Evolutionary conservation across 495 filamentous ascomycete species (phyloP).

Genomic region (Hyphodiscus hymeniophilus): DNA sequence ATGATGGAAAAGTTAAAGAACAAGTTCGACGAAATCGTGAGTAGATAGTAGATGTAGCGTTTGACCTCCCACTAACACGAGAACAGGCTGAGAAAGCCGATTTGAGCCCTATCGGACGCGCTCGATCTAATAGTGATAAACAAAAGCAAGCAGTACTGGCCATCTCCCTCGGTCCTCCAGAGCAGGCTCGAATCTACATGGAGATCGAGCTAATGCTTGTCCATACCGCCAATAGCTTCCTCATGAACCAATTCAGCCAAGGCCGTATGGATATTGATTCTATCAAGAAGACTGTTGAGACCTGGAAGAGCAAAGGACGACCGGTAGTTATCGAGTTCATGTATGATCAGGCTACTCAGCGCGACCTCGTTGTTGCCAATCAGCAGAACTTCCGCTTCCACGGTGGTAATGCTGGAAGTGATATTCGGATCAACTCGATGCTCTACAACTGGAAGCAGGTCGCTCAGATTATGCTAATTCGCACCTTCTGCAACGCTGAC

Average conservation of each 20-base stretch:
- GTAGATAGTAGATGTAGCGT: constrained; percentile 3
- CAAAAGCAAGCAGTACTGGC: constrained; percentile 22
- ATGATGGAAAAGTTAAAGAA: constrained; percentile 41
- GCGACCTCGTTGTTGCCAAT: constrained; percentile 42
- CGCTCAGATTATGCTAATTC: constrained; percentile 41
- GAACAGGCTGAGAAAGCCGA: constrained; percentile 19
- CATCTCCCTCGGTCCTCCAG: constrained; percentile 35
- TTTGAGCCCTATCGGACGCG: constrained; percentile 7
- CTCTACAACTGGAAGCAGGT: constrained; percentile 44
- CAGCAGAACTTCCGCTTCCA: constrained; percentile 40
- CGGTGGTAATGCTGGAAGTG: constrained; percentile 31
- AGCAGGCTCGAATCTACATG: constrained; percentile 45
- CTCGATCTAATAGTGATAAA: not conserved
- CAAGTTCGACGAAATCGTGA: constrained; percentile 38
- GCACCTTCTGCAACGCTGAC: constrained; percentile 49
- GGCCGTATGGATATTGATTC: constrained; percentile 39
- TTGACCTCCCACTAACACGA: constrained; percentile 1
- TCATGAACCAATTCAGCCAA: constrained; percentile 36
- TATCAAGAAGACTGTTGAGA: constrained; percentile 35
- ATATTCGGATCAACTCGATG: constrained; percentile 34
- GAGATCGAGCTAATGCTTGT: constrained; percentile 48
- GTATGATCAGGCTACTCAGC: constrained; percentile 49
- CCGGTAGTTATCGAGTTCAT: constrained; percentile 47
- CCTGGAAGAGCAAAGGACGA: constrained; percentile 43
- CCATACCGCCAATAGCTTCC: constrained; percentile 42